A percentile compares a stretch with the other conserved stretches of the same genome.
Evolutionary conservation across 305 asterid genomes (phyloP).

Genomic region (Coffea humblotiana): DNA sequence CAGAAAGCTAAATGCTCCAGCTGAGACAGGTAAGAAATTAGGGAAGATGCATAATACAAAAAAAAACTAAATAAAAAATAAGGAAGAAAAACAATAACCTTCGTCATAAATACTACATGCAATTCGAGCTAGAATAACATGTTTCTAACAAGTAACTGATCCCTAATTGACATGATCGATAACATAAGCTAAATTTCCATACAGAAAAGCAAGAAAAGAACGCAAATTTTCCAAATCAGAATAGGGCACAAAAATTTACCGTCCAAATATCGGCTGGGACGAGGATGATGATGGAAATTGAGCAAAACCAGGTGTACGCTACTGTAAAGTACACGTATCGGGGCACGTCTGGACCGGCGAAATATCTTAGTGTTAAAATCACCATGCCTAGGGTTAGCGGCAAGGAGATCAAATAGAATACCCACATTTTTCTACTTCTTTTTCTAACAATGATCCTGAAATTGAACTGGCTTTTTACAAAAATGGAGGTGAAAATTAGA

Average conservation of each 20-base stretch:
- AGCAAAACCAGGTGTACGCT: constrained; percentile 98
- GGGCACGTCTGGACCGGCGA: constrained; percentile 94
- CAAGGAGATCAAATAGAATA: constrained; percentile 93
- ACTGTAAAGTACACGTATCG: constrained; percentile 85
- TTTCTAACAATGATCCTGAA: background rate
- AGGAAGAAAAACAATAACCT: too few relatives aligned
- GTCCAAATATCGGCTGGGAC: constrained; percentile 99
- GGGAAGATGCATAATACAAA: background rate
- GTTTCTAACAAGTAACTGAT: background rate
- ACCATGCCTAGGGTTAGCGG: constrained; percentile 96
- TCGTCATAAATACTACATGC: too few relatives aligned
- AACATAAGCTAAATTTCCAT: background rate
- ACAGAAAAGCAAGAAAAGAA: background rate
- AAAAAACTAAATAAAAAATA: too few relatives aligned
- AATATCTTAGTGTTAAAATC: constrained; percentile 74
- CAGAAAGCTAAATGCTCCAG: background rate
- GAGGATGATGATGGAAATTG: constrained; percentile 87
- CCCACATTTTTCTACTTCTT: constrained; percentile 64
- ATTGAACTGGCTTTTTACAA: background rate
- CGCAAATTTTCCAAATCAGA: background rate
- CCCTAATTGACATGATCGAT: background rate
- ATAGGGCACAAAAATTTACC: constrained; percentile 39
- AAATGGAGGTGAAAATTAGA: background rate
- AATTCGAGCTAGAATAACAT: background rate
- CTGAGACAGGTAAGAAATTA: background rate